These are phyloP conservation scores for Triticum aestivum DNA, from an alignment of 176 grass and related monocot species.

Conservation along the genomic window IWGSC_CS_RefSeq_v2.1 NC_057813.1:689695129-689695628, in stretches of 20 bases:
- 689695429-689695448: too few species aligned
- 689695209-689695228: slow-evolving; percentile 14
- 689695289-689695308: not conserved
- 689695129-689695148: not conserved
- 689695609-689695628: too few species aligned
- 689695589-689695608: too few species aligned
- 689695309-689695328: not conserved
- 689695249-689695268: not conserved
- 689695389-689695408: too few species aligned
- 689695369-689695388: too few species aligned
- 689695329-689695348: not conserved
- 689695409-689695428: not conserved
- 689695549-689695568: too few species aligned
- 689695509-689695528: not conserved
- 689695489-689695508: too few species aligned
- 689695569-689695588: not conserved
- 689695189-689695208: not conserved
- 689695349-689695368: too few species aligned
- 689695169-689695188: not conserved
- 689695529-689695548: too few species aligned
- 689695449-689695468: too few species aligned
- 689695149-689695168: not conserved
- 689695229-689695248: not conserved
- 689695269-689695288: not conserved
- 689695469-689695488: too few species aligned